A percentile compares a stretch with the other conserved stretches of the same genome.
phyloP scores from a whole-genome alignment of 2,329 filamentous ascomycete species.

The Apiospora marii region DNA sequence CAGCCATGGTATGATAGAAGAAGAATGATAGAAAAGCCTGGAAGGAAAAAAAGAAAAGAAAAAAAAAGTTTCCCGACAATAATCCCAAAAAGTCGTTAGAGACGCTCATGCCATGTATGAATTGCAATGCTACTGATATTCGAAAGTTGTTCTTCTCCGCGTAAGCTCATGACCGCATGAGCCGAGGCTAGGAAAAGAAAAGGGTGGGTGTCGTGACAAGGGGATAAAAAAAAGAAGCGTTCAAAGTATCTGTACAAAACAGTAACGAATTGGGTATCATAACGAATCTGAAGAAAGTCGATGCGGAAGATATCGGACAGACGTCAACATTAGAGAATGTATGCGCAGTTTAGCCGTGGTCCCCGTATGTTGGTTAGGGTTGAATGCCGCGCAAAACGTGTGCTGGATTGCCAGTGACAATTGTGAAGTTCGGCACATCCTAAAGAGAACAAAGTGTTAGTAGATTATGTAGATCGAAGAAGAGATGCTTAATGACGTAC shows the following conservation, averaged over 20 bases:
- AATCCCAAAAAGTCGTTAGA: constrained; percentile 1
- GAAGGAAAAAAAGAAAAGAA: neutral
- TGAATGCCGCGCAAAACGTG: constrained; percentile 56
- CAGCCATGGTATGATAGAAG: neutral
- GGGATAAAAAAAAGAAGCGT: neutral
- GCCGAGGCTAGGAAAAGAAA: neutral
- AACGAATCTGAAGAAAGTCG: constrained; percentile 19
- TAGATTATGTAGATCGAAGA: neutral
- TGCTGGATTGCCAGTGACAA: constrained; percentile 75
- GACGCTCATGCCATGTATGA: constrained; percentile 15
- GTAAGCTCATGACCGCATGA: neutral
- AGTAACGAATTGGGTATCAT: constrained; percentile 24
- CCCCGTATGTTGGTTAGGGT: neutral
- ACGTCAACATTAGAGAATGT: neutral
- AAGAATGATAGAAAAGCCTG: too few relatives aligned
- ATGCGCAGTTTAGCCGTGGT: neutral
- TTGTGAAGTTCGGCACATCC: constrained; percentile 73
- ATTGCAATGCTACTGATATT: constrained; percentile 6
- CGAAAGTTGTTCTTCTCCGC: neutral
- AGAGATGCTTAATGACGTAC: constrained; percentile 44
- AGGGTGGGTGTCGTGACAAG: neutral
- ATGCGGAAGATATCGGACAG: constrained; percentile 15
- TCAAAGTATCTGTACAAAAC: constrained; percentile 14
- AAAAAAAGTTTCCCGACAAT: neutral
- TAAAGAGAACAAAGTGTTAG: constrained; percentile 38